Evolutionary conservation across 192 early-diverging fungal species (phyloP).

Genomic region (Entomortierella parvispora): DNA sequence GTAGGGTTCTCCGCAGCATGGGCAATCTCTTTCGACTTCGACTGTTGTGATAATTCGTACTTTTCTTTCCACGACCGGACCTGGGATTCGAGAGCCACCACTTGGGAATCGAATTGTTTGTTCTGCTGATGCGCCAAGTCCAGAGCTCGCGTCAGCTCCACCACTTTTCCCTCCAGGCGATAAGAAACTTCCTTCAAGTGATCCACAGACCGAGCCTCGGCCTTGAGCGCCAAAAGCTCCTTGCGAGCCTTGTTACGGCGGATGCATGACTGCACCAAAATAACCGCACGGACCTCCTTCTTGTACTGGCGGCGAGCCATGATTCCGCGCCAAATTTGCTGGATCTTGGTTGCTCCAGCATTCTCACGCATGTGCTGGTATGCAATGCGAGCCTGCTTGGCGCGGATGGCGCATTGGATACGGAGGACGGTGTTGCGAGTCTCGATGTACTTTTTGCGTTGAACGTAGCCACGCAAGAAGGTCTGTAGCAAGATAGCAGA

Average conservation of each 20-base stretch:
- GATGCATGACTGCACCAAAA: conserved; percentile 84
- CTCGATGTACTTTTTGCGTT: conserved; percentile 57
- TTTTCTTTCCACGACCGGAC: conserved; percentile 75
- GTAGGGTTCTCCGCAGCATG: conserved; percentile 63
- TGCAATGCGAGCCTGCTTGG: conserved; percentile 67
- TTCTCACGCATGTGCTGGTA: conserved; percentile 69
- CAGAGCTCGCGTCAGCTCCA: conserved; percentile 89
- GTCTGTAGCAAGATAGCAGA: conserved; percentile 85
- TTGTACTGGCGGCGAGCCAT: conserved; percentile 70
- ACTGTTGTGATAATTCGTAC: conserved; percentile 62
- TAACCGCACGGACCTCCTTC: conserved; percentile 63
- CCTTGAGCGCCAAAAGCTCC: conserved; percentile 74
- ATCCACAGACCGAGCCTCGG: conserved; percentile 88
- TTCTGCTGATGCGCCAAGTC: conserved; percentile 77
- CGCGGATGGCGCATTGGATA: conserved; percentile 77
- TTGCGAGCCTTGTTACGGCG: conserved; percentile 79
- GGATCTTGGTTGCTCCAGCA: conserved; percentile 81
- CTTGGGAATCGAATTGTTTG: conserved; percentile 63
- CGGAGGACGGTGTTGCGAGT: conserved; percentile 63
- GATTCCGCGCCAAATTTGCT: conserved; percentile 74
- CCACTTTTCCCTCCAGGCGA: conserved; percentile 95
- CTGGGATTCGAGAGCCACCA: conserved; percentile 71
- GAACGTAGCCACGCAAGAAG: conserved; percentile 71
- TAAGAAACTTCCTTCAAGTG: conserved; percentile 96
- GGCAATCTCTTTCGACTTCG: conserved; percentile 64